Evolutionary conservation across 179 eudicot species (phyloP), one percentile per base, ranked within the genome.

Genomic region (Gypsophila paniculata): DNA sequence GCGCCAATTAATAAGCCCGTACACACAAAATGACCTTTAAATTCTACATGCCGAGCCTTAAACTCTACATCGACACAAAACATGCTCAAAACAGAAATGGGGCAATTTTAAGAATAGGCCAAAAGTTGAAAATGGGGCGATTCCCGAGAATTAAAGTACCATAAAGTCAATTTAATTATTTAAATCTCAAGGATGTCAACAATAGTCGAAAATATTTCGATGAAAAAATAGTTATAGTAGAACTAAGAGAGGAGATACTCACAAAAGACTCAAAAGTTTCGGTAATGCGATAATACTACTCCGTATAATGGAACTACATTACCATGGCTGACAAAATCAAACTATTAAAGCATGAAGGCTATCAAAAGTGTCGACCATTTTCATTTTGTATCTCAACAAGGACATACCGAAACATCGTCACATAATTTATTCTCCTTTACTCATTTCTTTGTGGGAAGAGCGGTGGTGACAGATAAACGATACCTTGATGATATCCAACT

Each of bases 401-500:
- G 34, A 29, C 34, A 29, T 1, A 29, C 34, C 44, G 6, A 39
- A 39, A 3, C 2, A 51, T 51, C 55, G 6, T n/a, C 36, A 25
- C 29, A n/a, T n/a, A 60, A 25, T 25, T 32, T 26, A 0, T 23
- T 6, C n/a, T n/a, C n/a, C n/a, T n/a, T 2, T 18, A 22, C 55
- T 4, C 54, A 44, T 44, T 65, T 14, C 61, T 25, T 36, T 15
- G 38, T 1, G 29, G 64, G 12, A 34, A 64, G 38, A 10, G 21
- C 38, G 21, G 29, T n/a, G 26, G 38, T 65, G 57, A 60, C 42
- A 60, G 39, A 71, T 21, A 44, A 13, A 19, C 8, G 82, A 61
- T 49, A 91, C 99, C 93, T 95, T 93, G 75, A 95, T 87, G 58
- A 85, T 72, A 80, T 95, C 99, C 81, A 95, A 82, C 78, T 80